Percentiles rank a stretch among this genome's conserved stretches.
These are phyloP conservation scores for Sordariomycetes sp. DNA, from an alignment of 2,329 filamentous ascomycete genomes.

Conservation along the genomic window DNA sequence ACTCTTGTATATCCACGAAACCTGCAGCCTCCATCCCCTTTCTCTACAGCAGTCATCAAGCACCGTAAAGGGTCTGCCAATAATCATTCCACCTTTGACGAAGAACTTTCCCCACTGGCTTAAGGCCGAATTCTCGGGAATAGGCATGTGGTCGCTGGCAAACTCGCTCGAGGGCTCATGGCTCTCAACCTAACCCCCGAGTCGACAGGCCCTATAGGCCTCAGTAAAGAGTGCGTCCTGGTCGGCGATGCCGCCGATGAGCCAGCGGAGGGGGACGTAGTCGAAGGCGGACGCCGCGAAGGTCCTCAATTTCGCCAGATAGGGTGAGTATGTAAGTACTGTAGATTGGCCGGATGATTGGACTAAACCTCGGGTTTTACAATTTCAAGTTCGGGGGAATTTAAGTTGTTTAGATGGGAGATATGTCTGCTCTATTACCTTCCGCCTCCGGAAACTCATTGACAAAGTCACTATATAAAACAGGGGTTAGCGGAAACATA, in stretches of 20 bases:
- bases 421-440: slow-evolving; percentile 39
- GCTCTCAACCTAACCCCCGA: slow-evolving; percentile 17
- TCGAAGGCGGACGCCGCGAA: slow-evolving; percentile 30
- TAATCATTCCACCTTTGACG: slow-evolving; percentile 12
- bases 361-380: too few relatives aligned
- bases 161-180: slow-evolving; percentile 13
- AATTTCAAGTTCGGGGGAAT: slow-evolving; percentile 25
- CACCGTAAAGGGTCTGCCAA: slow-evolving; percentile 13
- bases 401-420: slow-evolving; percentile 40
- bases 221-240: slow-evolving; percentile 41
- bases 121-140: slow-evolving; percentile 13
- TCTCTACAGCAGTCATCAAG: slow-evolving; percentile 9
- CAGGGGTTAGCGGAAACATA: too few relatives aligned
- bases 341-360: too few relatives aligned
- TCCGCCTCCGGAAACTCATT: slow-evolving; percentile 26
- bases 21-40: slow-evolving; percentile 17
- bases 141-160: slow-evolving; percentile 12
- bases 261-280: slow-evolving; percentile 42
- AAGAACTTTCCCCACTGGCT: slow-evolving; percentile 15
- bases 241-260: slow-evolving; percentile 42
- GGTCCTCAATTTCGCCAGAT: slow-evolving; percentile 22
- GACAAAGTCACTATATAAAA: slow-evolving; percentile 34
- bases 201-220: slow-evolving; percentile 32
- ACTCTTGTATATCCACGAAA: slow-evolving; percentile 26
- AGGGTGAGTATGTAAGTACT: too few relatives aligned